Percentiles rank a stretch among this genome's conserved stretches.
Evolutionary conservation across 352 stramenopile species (phyloP).

Genomic region (Phytopythium litorale): DNA sequence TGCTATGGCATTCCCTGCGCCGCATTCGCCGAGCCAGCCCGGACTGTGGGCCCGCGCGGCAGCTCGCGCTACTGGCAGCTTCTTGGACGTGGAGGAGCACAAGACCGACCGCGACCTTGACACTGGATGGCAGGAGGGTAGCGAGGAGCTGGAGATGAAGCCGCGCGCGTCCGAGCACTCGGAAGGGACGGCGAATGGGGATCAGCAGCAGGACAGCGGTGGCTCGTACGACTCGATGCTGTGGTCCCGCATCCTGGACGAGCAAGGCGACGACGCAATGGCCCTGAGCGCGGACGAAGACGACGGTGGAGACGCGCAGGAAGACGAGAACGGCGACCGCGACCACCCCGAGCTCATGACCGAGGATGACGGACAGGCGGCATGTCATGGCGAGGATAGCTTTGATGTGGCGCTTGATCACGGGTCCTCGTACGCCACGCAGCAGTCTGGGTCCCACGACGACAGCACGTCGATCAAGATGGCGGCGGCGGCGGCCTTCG

Average conservation of each 20-base stretch:
- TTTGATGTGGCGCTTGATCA: neutral
- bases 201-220: neutral
- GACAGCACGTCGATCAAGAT: slow-evolving; percentile 4
- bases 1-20: neutral
- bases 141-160: neutral
- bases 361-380: neutral
- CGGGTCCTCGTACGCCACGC: neutral
- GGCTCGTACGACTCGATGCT: slow-evolving; percentile 24
- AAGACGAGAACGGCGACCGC: neutral
- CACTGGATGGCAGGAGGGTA: neutral
- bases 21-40: neutral
- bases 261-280: slow-evolving; percentile 15
- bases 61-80: neutral
- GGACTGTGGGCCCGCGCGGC: neutral
- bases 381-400: too few species aligned
- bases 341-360: slow-evolving; percentile 9
- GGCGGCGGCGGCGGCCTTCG: slow-evolving; percentile 18
- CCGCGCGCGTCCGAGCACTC: neutral
- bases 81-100: neutral
- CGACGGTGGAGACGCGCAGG: slow-evolving; percentile 4
- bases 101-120: neutral
- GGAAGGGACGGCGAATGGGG: neutral
- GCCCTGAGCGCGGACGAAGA: slow-evolving; percentile 25
- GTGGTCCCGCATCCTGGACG: slow-evolving; percentile 37
- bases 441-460: neutral